Evolutionary conservation across 306 rosid genomes (phyloP), one percentile per base, ranked within the genome.

Genomic region (Cicer pinnatifidum): DNA sequence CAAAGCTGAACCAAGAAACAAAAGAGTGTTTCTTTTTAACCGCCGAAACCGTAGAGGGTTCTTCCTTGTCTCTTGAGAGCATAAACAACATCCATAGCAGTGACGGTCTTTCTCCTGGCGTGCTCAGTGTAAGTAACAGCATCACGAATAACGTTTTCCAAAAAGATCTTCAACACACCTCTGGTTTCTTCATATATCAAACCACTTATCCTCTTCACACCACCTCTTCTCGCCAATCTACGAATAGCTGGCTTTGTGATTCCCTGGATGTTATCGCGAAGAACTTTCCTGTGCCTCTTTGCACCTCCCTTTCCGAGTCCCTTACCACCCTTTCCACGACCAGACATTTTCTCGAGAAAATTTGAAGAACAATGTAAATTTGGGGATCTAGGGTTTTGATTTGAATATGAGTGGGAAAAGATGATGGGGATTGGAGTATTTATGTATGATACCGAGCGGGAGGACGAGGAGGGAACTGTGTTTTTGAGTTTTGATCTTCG

Each of bases 161-260:
- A 23, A 56, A 79, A 79, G 4, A 79, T 72, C 69, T 79, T 79
- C 3, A 79, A 6, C 0, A 79, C 83, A 0, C 83, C 83, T 58
- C 83, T 72, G 0, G 83, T 79, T 15, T 79, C 83, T 6, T 79
- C 78, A 5, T 79, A 80, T 44, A 80, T 74, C 53, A 80, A 41
- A 0, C 80, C 80, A 1, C 80, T 80, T 35, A 80, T 80, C 11
- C 84, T 67, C 53, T 80, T 80, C 0, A 80, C 80, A 0, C 84
- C 84, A 1, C 84, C 80, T 60, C 84, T 67, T 3, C 84, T 59
- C 1, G 84, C 84, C 67, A 80, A 54, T 23, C 82, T 66, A 13
- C 82, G 61, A 35, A 79, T 79, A 0, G 82, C 82, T 0, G 82
- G 78, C 62, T 79, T 79, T 10, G 82, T 79, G 52, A 79, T 79